phyloP scores from a whole-genome alignment of 2,329 filamentous ascomycete species.

The Gnomoniopsis sp. region DNA sequence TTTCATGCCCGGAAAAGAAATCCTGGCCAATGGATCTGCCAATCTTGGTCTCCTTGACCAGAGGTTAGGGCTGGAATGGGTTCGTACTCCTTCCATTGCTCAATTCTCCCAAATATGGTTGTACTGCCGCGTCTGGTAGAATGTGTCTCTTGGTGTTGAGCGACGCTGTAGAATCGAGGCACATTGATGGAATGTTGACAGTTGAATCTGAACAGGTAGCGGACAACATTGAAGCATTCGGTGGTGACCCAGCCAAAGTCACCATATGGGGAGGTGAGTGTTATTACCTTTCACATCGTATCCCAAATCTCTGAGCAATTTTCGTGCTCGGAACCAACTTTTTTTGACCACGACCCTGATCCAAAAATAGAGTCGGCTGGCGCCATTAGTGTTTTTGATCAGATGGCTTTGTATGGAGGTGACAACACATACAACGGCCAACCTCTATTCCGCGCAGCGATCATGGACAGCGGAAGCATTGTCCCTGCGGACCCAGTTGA shows the following conservation, averaged over 20 bases:
- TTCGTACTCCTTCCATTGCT: neutral
- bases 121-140: no score
- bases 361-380: constrained; percentile 61
- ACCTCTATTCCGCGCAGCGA: constrained; percentile 69
- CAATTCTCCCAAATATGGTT: neutral
- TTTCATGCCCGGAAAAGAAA: constrained; percentile 67
- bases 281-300: neutral
- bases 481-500: constrained; percentile 63
- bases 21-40: constrained; percentile 62
- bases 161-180: no score
- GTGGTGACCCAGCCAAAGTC: constrained; percentile 74
- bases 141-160: no score
- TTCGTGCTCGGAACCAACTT: no score
- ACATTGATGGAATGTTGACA: neutral
- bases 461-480: constrained; percentile 72
- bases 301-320: neutral
- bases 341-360: no score
- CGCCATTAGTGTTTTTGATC: constrained; percentile 70
- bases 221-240: constrained; percentile 74
- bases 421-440: constrained; percentile 72
- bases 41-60: constrained; percentile 75
- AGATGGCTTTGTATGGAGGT: constrained; percentile 72
- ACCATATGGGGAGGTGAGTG: constrained; percentile 65
- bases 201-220: constrained; percentile 37
- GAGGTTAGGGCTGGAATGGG: constrained; percentile 69